A percentile compares a stretch with the other conserved stretches of the same genome.
phyloP scores from a whole-genome alignment of 129 eudicot genomes.

The Arctium lappa region DNA sequence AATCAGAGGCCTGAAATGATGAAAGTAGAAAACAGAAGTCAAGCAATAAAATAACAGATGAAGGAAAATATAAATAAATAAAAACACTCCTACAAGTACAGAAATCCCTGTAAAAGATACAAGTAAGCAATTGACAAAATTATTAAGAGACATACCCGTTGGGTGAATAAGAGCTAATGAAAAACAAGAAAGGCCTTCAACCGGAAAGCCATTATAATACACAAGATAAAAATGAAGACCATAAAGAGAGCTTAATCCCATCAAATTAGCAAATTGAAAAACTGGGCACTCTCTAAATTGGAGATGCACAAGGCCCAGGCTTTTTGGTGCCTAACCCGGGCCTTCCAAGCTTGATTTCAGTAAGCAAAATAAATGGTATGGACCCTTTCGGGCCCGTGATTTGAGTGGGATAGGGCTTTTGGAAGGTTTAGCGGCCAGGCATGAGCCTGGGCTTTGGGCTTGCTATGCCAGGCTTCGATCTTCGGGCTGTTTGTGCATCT shows the following conservation, averaged over 20 bases:
- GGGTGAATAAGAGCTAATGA: background rate
- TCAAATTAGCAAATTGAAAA: background rate
- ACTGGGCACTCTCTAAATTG: background rate
- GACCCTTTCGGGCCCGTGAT: no score
- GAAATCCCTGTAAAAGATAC: background rate
- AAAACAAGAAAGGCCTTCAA: background rate
- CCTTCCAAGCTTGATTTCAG: no score
- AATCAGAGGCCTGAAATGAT: constrained; percentile 75
- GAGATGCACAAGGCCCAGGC: no score
- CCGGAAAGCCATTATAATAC: background rate
- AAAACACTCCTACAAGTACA: background rate
- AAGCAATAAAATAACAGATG: background rate
- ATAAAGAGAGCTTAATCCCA: background rate
- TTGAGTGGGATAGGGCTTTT: no score
- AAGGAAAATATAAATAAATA: background rate
- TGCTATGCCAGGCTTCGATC: no score
- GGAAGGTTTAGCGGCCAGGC: no score
- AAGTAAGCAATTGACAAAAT: background rate
- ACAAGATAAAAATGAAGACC: background rate
- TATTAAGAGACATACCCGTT: background rate
- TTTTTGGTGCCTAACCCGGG: no score
- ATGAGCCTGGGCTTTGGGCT: no score
- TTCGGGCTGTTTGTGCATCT: no score
- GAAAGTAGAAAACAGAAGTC: constrained; percentile 5
- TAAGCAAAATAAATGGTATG: no score